Evolutionary conservation across 441 rosid species (phyloP), one percentile per base, ranked within the genome.

Genomic region (Pelargonium fulgidum): DNA sequence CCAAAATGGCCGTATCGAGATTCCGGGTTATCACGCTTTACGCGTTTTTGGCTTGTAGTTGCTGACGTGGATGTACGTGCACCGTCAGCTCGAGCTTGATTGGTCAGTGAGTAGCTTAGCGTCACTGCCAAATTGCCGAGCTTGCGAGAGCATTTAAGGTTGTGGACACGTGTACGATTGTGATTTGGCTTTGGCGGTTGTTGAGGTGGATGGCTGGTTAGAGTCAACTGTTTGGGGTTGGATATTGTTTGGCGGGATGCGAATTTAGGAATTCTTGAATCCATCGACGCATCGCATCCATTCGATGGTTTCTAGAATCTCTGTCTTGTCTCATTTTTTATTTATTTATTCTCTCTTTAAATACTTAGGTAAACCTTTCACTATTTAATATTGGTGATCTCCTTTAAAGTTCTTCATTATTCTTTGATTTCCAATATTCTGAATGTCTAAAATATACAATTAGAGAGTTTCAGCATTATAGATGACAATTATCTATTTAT

Each of bases 51-150:
- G 83, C 68, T 3, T 24, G 72, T 65, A 45, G 79, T 39, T 67
- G 79, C 74, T 80, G 89, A 86, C 88, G 89, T 86, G 91, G 90
- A 73, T 65, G 72, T 48, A 20, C 71, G 64, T 79, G 78, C 84
- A 83, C 82, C 89, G 83, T 80, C 87, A 67, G 73, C 77, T 45
- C n/a, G 1, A 45, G 12, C 50, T 0, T 11, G 13, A 45, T 45
- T 45, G 3, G 50, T 45, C 50, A 10, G 50, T 45, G n/a, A 45
- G n/a, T 45, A 13, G n/a, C 50, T 45, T 45, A 13, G 50, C 39
- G 39, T 33, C 50, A 45, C 50, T 45, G 50, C 50, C 39, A 33
- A 33, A 13, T 45, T 8, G 50, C 50, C n/a, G 50, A 45, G 39
- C 50, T 11, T 45, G 50, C n/a, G 50, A 45, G 2, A 13, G 50